These are phyloP conservation scores for Penicillium goetzii DNA, from an alignment of 495 filamentous ascomycete species.

Conservation along the genomic window DNA sequence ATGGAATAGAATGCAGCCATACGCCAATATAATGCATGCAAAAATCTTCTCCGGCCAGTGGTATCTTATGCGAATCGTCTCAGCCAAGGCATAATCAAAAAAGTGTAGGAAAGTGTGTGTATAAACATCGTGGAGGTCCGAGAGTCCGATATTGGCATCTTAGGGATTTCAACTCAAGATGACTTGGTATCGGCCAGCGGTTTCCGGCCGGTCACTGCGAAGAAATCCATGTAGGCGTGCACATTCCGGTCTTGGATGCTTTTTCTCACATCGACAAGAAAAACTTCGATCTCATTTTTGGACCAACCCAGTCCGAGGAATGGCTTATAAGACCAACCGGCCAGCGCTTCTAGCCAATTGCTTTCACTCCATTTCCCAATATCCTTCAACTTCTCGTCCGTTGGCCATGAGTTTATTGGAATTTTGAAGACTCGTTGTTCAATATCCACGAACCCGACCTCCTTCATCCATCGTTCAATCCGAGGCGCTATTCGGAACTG, in stretches of 20 bases:
- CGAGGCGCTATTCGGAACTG: constrained; percentile 56
- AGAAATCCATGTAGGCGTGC: constrained; percentile 58
- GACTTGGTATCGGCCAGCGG: constrained; percentile 37
- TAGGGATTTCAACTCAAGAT: constrained; percentile 9
- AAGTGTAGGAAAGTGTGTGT: constrained; percentile 19
- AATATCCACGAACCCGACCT: constrained; percentile 67
- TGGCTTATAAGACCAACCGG: constrained; percentile 53
- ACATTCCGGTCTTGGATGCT: constrained; percentile 56
- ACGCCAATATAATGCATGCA: constrained; percentile 33
- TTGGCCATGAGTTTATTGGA: constrained; percentile 64
- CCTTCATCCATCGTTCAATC: constrained; percentile 58
- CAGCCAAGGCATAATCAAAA: constrained; percentile 21
- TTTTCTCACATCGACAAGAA: constrained; percentile 61
- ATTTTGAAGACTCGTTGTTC: constrained; percentile 58
- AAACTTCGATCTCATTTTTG: constrained; percentile 58
- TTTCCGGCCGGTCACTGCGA: constrained; percentile 60
- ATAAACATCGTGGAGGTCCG: constrained; percentile 20
- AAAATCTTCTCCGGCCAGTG: constrained; percentile 29
- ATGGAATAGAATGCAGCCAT: constrained; percentile 17
- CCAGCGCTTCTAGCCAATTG: constrained; percentile 48
- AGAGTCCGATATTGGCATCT: constrained; percentile 1
- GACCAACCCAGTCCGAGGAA: constrained; percentile 50
- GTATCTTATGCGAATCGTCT: constrained; percentile 44
- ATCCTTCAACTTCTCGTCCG: constrained; percentile 54
- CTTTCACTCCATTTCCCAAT: constrained; percentile 50